A percentile compares a stretch with the other conserved stretches of the same genome.
phyloP scores from a whole-genome alignment of 345 rosid species.

The Corymbia maculata region DNA sequence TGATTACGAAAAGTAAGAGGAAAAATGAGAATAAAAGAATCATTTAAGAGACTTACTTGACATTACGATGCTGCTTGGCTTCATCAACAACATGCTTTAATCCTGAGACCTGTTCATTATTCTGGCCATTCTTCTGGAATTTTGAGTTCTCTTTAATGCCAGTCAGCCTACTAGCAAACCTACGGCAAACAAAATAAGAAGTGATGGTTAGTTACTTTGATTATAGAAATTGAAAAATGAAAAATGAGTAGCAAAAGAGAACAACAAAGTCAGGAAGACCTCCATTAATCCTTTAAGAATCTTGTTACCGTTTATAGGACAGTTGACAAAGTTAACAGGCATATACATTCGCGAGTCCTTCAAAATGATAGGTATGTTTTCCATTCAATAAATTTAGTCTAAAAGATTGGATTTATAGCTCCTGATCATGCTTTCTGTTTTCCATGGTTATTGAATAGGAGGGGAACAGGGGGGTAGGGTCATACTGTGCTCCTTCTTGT shows the following conservation, averaged over 20 bases:
- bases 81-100: conserved; percentile 64
- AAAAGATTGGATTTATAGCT: background rate
- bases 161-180: conserved; percentile 86
- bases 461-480: background rate
- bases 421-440: background rate
- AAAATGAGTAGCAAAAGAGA: background rate
- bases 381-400: background rate
- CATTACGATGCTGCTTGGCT: conserved; percentile 68
- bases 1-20: background rate
- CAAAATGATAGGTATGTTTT: background rate
- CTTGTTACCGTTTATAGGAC: background rate
- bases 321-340: background rate
- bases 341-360: background rate
- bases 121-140: conserved; percentile 53
- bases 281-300: background rate
- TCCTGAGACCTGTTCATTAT: conserved; percentile 44
- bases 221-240: background rate
- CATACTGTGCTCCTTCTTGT: conserved; percentile 99
- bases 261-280: background rate
- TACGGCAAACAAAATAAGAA: conserved; percentile 8
- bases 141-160: conserved; percentile 89
- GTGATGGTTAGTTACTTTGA: background rate
- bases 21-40: background rate
- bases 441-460: background rate
- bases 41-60: conserved; percentile 52